phyloP scores from a whole-genome alignment of 2,329 filamentous ascomycete genomes.

The Diaporthe longicolla region DNA sequence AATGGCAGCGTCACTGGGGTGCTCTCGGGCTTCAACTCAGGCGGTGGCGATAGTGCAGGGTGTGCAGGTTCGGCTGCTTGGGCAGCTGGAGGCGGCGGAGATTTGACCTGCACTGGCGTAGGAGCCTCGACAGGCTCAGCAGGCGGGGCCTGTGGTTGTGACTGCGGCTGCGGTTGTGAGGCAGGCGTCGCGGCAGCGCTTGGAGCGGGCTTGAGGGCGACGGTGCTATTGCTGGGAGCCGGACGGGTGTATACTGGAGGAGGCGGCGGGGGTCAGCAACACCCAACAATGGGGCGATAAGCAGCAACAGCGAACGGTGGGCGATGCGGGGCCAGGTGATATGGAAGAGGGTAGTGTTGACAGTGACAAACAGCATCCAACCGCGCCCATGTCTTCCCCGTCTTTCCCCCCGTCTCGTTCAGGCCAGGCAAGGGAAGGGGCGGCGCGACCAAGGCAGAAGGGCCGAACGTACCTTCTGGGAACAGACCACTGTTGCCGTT shows the following conservation, averaged over 20 bases:
- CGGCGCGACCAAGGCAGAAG: conserved; percentile 19
- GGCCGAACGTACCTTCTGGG: conserved; percentile 76
- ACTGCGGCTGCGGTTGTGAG: conserved; percentile 20
- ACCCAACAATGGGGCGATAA: conserved; percentile 1
- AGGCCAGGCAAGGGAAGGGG: conserved; percentile 14
- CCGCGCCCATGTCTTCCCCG: neutral
- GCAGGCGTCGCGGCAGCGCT: conserved; percentile 27
- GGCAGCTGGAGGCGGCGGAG: conserved; percentile 34
- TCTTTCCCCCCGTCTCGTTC: neutral
- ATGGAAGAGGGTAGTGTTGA: neutral
- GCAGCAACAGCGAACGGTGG: conserved; percentile 30
- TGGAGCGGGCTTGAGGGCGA: conserved; percentile 21
- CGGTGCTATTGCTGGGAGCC: conserved; percentile 59
- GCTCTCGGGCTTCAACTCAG: conserved; percentile 44
- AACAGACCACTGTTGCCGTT: conserved; percentile 85
- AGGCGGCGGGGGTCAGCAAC: conserved; percentile 22
- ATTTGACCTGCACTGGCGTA: conserved; percentile 23
- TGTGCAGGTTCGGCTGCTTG: conserved; percentile 40
- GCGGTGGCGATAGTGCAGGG: conserved; percentile 44
- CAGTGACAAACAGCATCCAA: neutral
- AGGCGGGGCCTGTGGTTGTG: conserved; percentile 16
- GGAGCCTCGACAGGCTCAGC: conserved; percentile 3
- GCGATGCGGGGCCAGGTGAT: neutral
- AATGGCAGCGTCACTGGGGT: conserved; percentile 58
- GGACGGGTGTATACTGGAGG: conserved; percentile 72